Conservation (phyloP, 139 green algal species). For the Gonium pectorale region DNA sequence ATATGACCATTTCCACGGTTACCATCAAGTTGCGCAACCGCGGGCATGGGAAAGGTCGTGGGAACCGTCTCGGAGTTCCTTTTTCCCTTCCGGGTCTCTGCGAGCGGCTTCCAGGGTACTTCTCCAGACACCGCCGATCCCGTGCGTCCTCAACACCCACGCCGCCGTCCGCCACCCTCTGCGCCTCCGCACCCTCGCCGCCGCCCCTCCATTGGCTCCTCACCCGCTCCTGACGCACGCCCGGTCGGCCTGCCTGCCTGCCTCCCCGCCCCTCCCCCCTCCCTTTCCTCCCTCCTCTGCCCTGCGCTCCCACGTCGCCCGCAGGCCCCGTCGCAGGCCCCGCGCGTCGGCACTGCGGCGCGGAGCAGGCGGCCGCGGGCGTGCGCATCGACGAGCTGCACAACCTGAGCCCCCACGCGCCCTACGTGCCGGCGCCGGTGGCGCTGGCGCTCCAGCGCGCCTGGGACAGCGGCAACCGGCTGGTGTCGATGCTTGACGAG, state of each 20-base stretch:
- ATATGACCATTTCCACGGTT: too few relatives aligned
- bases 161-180: too few relatives aligned
- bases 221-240: background rate
- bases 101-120: too few relatives aligned
- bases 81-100: too few relatives aligned
- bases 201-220: background rate
- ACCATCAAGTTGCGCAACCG: too few relatives aligned
- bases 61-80: too few relatives aligned
- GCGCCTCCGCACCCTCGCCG: background rate
- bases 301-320: background rate
- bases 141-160: too few relatives aligned
- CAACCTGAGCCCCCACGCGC: conserved; percentile 58
- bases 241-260: background rate
- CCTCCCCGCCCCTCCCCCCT: background rate
- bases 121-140: too few relatives aligned
- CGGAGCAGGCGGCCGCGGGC: conserved; percentile 67
- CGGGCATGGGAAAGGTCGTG: too few relatives aligned
- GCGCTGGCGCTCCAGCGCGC: conserved; percentile 73
- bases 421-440: conserved; percentile 61
- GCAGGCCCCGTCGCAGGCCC: too few relatives aligned
- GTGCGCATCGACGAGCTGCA: conserved; percentile 79
- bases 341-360: conserved; percentile 31
- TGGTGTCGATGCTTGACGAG: conserved; percentile 74
- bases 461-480: conserved; percentile 72
- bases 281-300: background rate